Base-by-base conservation (phyloP, 1,284 basidiomycete species). In the Vanrija sp. region DNA sequence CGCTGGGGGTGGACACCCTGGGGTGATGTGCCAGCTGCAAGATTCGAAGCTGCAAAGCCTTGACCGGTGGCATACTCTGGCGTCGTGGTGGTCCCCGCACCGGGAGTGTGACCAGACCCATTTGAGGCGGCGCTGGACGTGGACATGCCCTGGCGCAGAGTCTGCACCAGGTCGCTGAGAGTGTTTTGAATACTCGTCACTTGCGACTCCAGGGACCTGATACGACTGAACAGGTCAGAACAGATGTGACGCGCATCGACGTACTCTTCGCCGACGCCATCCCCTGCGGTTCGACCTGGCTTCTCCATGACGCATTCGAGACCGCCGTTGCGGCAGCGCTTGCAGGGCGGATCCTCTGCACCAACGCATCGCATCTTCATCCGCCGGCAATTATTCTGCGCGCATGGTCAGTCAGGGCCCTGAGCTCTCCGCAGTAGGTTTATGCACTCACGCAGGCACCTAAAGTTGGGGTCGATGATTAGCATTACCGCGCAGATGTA, bases 301-400 rank as follows among this genome's bases (percentile, higher is more conserved):
- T 93, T 93, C 74, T 94, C 91, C 73, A 94, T 92, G 34, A 93
- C 80, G 78, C 91, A 94, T 48, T 91, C 89, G 14, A 93, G 80
- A 2, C 88, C 87, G 34, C 87, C 86, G 66, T 91, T 88, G 46
- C 87, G 82, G 74, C 91, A 95, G 39, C 91, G 83, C 68, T 88
- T 86, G 76, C 91, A 95, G 18, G 91, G 91, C n/a, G 91, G 91
- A 65, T 91, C 91, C 73, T 93, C 91, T 19, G 91, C 91, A 1
- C 90, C 75, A 3, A 78, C 74, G 55, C 78, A 79, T 8, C 76
- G 67, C 91, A 79, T 93, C 87, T 78, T 77, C 74, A 77, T 76
- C 38, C 73, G 55, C 7, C 76, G 57, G 47, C 76, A 77, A 55
- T 76, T 71, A 53, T 75, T 76, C 73, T 75, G 53, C 5, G 34